These are phyloP conservation scores for Pythium plurisporium DNA, from an alignment of 352 stramenopile genomes.

Conservation along the genomic window DNA sequence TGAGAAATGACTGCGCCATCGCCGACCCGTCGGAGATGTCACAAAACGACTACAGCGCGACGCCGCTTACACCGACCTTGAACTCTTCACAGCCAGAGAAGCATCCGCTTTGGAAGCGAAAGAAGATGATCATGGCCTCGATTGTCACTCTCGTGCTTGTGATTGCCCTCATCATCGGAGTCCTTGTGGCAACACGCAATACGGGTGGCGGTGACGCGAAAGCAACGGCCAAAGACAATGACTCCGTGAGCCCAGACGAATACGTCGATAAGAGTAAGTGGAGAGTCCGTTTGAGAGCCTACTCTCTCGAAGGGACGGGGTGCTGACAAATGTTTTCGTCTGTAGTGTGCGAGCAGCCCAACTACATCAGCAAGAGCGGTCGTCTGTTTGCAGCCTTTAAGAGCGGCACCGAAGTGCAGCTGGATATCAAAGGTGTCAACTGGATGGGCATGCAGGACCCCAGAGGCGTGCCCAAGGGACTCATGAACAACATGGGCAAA, in stretches of 20 bases:
- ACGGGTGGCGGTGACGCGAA: slow-evolving; percentile 44
- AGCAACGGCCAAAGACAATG: slow-evolving; percentile 35
- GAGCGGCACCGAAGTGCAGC: slow-evolving; percentile 47
- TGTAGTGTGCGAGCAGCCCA: slow-evolving; percentile 72
- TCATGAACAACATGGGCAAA: slow-evolving; percentile 79
- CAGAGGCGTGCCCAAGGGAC: slow-evolving; percentile 62
- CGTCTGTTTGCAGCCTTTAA: slow-evolving; percentile 56
- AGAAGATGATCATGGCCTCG: too few relatives aligned
- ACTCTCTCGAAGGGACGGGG: too few relatives aligned
- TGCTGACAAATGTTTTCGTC: background rate
- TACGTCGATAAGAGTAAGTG: slow-evolving; percentile 55
- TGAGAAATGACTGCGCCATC: background rate
- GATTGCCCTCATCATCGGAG: too few relatives aligned
- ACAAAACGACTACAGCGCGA: too few relatives aligned
- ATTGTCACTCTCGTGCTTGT: too few relatives aligned
- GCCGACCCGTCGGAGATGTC: background rate
- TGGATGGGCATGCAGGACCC: slow-evolving; percentile 80
- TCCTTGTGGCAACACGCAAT: too few relatives aligned
- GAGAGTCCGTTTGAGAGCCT: too few relatives aligned
- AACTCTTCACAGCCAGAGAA: too few relatives aligned
- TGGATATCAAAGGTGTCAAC: slow-evolving; percentile 85
- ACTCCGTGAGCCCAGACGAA: slow-evolving; percentile 58
- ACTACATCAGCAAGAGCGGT: slow-evolving; percentile 78
- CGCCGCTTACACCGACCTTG: too few relatives aligned
- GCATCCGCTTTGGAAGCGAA: too few relatives aligned